Evolutionary conservation across 1,139 yeast genomes (phyloP), one percentile per base, ranked within the genome.

Genomic region (Pichia sp.): DNA sequence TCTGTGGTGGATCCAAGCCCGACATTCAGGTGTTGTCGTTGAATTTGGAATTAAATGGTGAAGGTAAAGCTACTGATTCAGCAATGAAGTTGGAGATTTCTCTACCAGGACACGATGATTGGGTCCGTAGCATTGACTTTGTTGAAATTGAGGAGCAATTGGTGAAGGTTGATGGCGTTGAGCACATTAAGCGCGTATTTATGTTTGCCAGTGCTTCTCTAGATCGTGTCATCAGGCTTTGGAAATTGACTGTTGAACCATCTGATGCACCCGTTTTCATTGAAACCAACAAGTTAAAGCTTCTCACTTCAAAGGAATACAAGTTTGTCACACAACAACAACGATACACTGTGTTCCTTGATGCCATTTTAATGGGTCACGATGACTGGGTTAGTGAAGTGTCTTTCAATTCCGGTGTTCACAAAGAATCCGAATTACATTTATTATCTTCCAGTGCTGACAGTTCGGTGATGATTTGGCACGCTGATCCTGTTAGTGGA

Each of bases 301-400:
- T 82, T 22, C 60, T 82, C 29, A 64, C 73, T 15, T 82, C 81
- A 55, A 81, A 80, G 47, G 84, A 78, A 56, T 76, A 77, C 54
- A 69, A 67, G 43, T 80, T 80, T 49, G 42, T 51, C 10, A 52
- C 73, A 12, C 63, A 59, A 1, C 33, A 34, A n/a, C 35, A 34
- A 21, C 35, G 39, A 15, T 58, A 62, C 37, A 72, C 69, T 36
- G 74, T 86, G 0, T 32, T 29, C 10, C 69, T 86, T 40, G 98
- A 93, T 55, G 96, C 98, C 0, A 71, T 93, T 44, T 76, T 93
- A 22, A 81, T 91, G 82, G 98, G 98, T 9, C 98, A 93, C 57
- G 99, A 93, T 55, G 99, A 93, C 58, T 93, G 98, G 98, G 80
- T 93, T 21, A 77, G 91, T 11, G 78, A 87, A 8, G 65, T 91